phyloP scores from a whole-genome alignment of 208 protist species.

The Acanthamoeba healyi region DNA sequence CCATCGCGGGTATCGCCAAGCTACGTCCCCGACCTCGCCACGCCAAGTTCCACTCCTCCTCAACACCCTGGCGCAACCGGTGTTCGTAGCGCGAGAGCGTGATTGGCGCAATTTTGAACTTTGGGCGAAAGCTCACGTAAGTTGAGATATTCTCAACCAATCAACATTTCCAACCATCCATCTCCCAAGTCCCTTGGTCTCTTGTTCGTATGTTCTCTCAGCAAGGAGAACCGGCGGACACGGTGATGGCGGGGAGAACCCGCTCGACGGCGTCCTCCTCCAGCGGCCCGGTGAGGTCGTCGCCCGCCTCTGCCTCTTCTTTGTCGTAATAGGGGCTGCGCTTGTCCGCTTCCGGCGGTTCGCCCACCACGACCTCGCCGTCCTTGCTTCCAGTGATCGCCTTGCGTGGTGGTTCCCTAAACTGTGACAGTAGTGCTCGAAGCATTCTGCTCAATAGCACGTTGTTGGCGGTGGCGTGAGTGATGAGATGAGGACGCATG shows the following conservation, averaged over 20 bases:
- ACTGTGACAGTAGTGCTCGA: background rate
- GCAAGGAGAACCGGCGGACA: no score
- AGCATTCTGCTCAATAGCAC: no score
- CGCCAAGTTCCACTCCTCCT: no score
- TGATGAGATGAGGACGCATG: no score
- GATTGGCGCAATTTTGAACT: background rate
- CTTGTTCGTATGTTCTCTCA: no score
- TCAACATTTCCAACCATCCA: background rate
- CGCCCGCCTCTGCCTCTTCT: no score
- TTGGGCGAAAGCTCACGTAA: background rate
- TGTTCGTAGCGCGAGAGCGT: background rate
- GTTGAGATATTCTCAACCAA: background rate
- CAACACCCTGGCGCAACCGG: background rate
- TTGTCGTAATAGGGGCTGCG: background rate
- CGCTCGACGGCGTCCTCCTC: no score
- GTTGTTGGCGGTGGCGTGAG: no score
- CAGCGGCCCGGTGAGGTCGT: background rate
- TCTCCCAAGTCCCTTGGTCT: no score
- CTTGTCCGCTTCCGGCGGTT: background rate
- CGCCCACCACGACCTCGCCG: constrained; percentile 1
- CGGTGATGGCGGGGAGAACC: no score
- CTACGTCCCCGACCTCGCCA: no score
- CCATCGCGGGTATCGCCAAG: no score
- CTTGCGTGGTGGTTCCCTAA: background rate
- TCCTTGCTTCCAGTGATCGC: background rate